These are phyloP conservation scores for Striga hermonthica DNA, from an alignment of 305 asterid species.

Conservation along the genomic window DNA sequence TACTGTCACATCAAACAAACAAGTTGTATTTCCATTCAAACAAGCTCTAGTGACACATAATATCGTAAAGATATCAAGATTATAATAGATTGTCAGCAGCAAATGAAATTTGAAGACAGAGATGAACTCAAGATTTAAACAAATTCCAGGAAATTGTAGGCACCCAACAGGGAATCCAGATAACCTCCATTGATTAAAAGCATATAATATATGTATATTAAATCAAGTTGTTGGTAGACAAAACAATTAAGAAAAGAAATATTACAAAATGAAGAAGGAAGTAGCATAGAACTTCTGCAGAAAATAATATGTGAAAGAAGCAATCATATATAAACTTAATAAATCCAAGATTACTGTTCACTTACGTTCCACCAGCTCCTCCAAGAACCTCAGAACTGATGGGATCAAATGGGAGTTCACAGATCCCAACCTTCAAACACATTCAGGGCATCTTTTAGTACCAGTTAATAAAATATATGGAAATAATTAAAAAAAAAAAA, in stretches of 20 bases:
- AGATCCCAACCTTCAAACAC: slow-evolving; percentile 71
- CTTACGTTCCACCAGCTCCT: slow-evolving; percentile 99
- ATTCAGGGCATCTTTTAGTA: slow-evolving; percentile 12
- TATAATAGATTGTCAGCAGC: no score
- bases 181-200: no score
- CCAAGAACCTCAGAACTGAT: slow-evolving; percentile 89
- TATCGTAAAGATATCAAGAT: no score
- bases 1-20: no score
- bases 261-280: slow-evolving; percentile 1
- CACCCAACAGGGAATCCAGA: no score
- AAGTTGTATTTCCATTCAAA: no score
- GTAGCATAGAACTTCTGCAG: slow-evolving; percentile 3
- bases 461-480: background rate
- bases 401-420: slow-evolving; percentile 99
- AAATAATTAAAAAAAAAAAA: no score
- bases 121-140: no score
- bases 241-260: slow-evolving; percentile 11
- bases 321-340: slow-evolving; percentile 3
- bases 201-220: no score
- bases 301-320: slow-evolving; percentile 2
- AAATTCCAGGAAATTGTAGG: no score
- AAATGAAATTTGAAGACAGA: no score
- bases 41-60: no score
- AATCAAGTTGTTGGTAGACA: background rate
- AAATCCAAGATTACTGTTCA: slow-evolving; percentile 26